Conservation (phyloP, 805 yeast genomes). For the Komagataella mondaviorum region DNA sequence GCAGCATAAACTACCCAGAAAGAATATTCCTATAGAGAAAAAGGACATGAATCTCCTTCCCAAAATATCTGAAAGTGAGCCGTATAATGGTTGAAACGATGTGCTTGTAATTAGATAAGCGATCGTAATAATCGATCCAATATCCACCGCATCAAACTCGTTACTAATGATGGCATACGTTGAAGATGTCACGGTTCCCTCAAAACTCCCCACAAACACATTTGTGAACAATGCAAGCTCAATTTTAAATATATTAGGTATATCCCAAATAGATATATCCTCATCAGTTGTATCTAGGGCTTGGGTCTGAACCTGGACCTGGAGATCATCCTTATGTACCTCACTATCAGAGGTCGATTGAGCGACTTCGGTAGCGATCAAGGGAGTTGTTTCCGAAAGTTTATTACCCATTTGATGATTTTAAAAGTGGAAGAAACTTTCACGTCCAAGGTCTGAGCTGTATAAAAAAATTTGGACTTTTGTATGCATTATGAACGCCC, state of each 20-base stretch:
- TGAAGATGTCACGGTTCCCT: constrained; percentile 34
- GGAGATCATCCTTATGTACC: background rate
- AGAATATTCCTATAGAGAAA: constrained; percentile 18
- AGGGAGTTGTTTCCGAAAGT: background rate
- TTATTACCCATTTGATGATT: background rate
- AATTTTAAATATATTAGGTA: constrained; percentile 16
- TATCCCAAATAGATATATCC: constrained; percentile 4
- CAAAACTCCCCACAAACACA: constrained; percentile 32
- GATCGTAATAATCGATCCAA: constrained; percentile 28
- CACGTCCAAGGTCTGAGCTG: background rate
- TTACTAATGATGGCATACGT: constrained; percentile 33
- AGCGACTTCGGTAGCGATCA: background rate
- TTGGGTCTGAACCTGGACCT: background rate
- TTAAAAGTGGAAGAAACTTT: background rate
- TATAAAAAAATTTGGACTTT: background rate
- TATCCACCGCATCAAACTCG: constrained; percentile 19
- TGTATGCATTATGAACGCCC: background rate
- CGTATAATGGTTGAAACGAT: constrained; percentile 40
- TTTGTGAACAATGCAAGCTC: constrained; percentile 20
- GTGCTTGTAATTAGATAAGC: constrained; percentile 26
- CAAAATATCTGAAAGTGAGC: constrained; percentile 39
- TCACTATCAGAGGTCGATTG: background rate
- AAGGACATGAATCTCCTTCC: constrained; percentile 28
- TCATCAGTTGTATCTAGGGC: background rate
- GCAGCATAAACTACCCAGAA: constrained; percentile 26